phyloP scores from a whole-genome alignment of 2,329 filamentous ascomycete species.

The Phialemoniopsis sp. region DNA sequence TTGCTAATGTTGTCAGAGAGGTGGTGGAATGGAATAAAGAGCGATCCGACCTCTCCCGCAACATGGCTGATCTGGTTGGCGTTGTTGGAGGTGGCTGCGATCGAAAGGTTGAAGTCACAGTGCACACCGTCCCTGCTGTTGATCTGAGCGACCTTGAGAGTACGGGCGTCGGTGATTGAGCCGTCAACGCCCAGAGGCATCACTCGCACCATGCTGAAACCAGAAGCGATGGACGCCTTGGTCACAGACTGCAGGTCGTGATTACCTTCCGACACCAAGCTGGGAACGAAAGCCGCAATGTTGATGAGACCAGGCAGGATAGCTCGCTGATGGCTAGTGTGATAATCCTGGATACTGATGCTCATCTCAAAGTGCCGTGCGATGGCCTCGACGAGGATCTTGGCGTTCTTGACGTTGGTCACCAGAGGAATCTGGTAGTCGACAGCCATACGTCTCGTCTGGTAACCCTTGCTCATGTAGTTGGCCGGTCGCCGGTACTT shows the following conservation, averaged over 20 bases:
- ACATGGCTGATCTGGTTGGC: constrained; percentile 71
- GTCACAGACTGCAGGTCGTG: constrained; percentile 66
- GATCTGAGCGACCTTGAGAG: constrained; percentile 67
- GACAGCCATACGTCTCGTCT: constrained; percentile 94
- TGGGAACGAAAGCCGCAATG: constrained; percentile 75
- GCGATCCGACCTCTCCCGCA: constrained; percentile 69
- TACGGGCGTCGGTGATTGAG: constrained; percentile 67
- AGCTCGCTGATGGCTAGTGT: constrained; percentile 79
- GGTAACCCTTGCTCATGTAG: constrained; percentile 98
- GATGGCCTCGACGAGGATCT: constrained; percentile 92
- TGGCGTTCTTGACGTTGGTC: constrained; percentile 98
- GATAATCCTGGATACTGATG: constrained; percentile 80
- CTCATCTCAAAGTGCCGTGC: constrained; percentile 83
- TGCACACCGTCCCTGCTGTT: constrained; percentile 59
- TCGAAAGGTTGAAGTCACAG: constrained; percentile 79
- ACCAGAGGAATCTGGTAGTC: constrained; percentile 95
- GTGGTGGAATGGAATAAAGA: constrained; percentile 82
- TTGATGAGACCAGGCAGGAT: constrained; percentile 74
- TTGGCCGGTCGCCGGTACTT: constrained; percentile 93
- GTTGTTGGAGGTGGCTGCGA: constrained; percentile 69
- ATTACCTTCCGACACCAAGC: constrained; percentile 60
- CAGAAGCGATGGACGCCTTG: constrained; percentile 68
- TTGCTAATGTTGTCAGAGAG: constrained; percentile 80
- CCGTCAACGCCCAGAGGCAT: constrained; percentile 73
- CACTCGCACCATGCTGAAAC: constrained; percentile 76